Evolutionary conservation across 2,329 filamentous ascomycete genomes (phyloP).

Genomic region (Salinomyces thailandicus): DNA sequence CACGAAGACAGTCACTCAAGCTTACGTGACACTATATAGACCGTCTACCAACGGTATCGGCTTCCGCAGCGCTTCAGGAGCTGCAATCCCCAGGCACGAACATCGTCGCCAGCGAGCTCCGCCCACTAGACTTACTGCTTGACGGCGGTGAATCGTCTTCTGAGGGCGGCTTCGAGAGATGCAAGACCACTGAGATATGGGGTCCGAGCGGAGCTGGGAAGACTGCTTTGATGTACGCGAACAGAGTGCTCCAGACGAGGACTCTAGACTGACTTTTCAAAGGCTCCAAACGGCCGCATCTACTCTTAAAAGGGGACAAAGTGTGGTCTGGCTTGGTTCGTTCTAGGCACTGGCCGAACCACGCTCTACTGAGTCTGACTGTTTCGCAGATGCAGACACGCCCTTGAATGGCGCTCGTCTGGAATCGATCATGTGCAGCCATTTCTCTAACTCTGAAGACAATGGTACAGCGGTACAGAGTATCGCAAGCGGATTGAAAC

Average conservation of each 20-base stretch:
- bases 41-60: conserved; percentile 65
- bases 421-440: not conserved
- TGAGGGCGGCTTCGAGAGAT: conserved; percentile 54
- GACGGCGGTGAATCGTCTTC: conserved; percentile 10
- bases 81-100: conserved; percentile 43
- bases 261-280: not conserved
- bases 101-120: conserved; percentile 38
- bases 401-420: conserved; percentile 1
- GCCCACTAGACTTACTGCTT: conserved; percentile 37
- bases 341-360: too few relatives aligned
- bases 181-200: conserved; percentile 77
- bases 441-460: too few relatives aligned
- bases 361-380: too few relatives aligned
- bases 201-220: conserved; percentile 81
- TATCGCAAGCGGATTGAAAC: conserved; percentile 1
- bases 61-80: conserved; percentile 58
- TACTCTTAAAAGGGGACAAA: conserved; percentile 2
- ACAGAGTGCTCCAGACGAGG: not conserved
- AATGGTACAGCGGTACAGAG: too few relatives aligned
- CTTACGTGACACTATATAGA: conserved; percentile 39
- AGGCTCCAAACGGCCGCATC: conserved; percentile 7
- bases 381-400: too few relatives aligned
- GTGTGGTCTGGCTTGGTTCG: conserved; percentile 8
- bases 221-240: conserved; percentile 63
- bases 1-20: too few relatives aligned